Evolutionary conservation across 106 monocot genomes (phyloP), one percentile per base, ranked within the genome.

Genomic region (Narthecium ossifragum): DNA sequence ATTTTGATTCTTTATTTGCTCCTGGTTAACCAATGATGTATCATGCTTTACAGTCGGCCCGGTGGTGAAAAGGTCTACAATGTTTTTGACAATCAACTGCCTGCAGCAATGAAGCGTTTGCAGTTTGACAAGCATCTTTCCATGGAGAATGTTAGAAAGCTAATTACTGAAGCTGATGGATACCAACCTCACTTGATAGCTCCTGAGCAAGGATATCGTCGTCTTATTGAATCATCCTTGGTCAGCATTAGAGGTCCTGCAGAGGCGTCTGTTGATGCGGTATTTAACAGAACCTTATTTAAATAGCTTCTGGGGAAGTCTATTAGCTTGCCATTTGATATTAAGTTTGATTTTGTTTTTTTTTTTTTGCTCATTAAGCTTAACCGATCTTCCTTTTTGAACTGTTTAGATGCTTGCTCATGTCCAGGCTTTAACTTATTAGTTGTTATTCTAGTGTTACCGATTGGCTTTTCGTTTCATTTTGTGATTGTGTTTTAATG

Each of bases 121-220:
- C 96, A 98, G 26, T 98, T 98, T 77, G 96, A 98, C 70, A 98
- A 98, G 70, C 84, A 98, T 60, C 84, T 98, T 22, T 81, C 96
- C 0, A 90, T 98, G 96, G 96, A 98, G 51, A 98, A 98, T 76
- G 96, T 98, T 14, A 84, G 73, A 64, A 98, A 98, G 60, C 70
- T 84, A 66, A 98, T 98, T 28, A 98, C 90, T 46, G 86, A 98
- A 66, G 96, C 90, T 53, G 96, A 98, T 79, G 96, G 96, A 26
- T 98, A 98, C 62, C 96, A 98, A 30, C 96, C 96, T 52, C 96
- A 98, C 76, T 81, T 98, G 63, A 98, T 98, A 58, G 96, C 96
- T 54, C 96, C 96, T 26, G 96, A 98, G 71, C 90, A 98, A 70
- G 96, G 96, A 18, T 98, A 98, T 64, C 90, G 96, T 8, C 83